phyloP scores from a whole-genome alignment of 2,329 filamentous ascomycete species.

The Aspergillus persii region DNA sequence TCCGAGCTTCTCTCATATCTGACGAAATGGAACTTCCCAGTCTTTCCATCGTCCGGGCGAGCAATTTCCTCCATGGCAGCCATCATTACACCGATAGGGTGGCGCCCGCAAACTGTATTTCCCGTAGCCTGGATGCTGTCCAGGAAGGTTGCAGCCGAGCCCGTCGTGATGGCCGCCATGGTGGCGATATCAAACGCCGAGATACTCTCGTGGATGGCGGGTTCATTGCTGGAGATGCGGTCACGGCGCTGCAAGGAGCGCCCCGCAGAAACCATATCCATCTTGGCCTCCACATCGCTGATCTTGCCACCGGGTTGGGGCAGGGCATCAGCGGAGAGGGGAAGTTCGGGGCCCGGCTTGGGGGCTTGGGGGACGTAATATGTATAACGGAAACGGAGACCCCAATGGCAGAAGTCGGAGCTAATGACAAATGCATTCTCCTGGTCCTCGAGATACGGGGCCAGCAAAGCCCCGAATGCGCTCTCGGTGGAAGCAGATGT shows the following conservation, averaged over 20 bases:
- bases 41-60: slow-evolving; percentile 37
- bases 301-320: slow-evolving; percentile 35
- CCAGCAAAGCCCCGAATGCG: slow-evolving; percentile 66
- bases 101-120: slow-evolving; percentile 91
- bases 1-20: slow-evolving; percentile 84
- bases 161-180: slow-evolving; percentile 80
- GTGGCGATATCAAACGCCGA: slow-evolving; percentile 73
- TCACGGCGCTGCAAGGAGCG: slow-evolving; percentile 30
- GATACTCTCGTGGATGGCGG: slow-evolving; percentile 80
- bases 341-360: slow-evolving; percentile 33
- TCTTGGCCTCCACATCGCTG: slow-evolving; percentile 25
- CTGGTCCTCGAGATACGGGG: slow-evolving; percentile 73
- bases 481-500: slow-evolving; percentile 66
- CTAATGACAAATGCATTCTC: slow-evolving; percentile 79
- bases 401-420: slow-evolving; percentile 98
- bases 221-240: slow-evolving; percentile 34
- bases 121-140: slow-evolving; percentile 67
- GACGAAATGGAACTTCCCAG: slow-evolving; percentile 70
- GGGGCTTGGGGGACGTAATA: slow-evolving; percentile 63
- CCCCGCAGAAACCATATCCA: slow-evolving; percentile 30
- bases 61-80: slow-evolving; percentile 71
- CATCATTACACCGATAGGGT: slow-evolving; percentile 93
- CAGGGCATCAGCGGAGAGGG: slow-evolving; percentile 42
- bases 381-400: slow-evolving; percentile 76
- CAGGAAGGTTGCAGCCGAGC: slow-evolving; percentile 68